Evolutionary conservation across 352 stramenopile genomes (phyloP).

Genomic region (Phytophthora vignae): DNA sequence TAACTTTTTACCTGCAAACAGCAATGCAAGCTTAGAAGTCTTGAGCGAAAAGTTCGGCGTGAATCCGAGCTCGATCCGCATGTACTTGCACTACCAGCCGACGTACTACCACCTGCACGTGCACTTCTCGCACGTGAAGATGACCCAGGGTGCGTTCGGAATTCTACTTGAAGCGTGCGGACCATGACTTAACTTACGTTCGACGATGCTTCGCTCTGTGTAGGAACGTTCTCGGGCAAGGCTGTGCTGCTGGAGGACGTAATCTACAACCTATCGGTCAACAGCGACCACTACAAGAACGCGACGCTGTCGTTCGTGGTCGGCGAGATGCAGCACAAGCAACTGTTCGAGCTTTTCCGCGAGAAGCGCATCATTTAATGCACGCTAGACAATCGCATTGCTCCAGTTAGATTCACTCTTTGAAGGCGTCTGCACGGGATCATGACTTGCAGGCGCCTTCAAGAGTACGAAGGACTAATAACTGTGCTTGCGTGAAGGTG

Average conservation of each 20-base stretch:
- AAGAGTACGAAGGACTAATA: constrained; percentile 10
- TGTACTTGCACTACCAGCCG: constrained; percentile 91
- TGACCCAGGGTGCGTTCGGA: constrained; percentile 60
- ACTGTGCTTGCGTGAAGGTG: background rate
- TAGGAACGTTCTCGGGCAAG: constrained; percentile 81
- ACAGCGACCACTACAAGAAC: constrained; percentile 75
- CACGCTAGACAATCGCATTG: background rate
- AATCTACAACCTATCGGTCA: constrained; percentile 78
- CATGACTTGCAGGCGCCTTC: background rate
- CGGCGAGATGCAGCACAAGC: constrained; percentile 85
- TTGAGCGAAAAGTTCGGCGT: constrained; percentile 71
- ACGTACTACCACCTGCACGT: constrained; percentile 92
- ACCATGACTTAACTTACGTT: constrained; percentile 7
- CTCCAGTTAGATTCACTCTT: constrained; percentile 15
- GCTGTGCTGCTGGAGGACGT: constrained; percentile 87
- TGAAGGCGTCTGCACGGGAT: constrained; percentile 8
- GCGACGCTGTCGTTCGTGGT: constrained; percentile 80
- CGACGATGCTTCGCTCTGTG: background rate
- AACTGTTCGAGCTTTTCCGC: constrained; percentile 69
- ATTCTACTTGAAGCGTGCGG: background rate
- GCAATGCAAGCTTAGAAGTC: constrained; percentile 63
- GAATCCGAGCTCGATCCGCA: constrained; percentile 59
- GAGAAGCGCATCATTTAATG: constrained; percentile 59
- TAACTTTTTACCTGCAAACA: constrained; percentile 20
- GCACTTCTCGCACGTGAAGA: constrained; percentile 89